Percentiles rank a stretch among this genome's conserved stretches.
phyloP scores from a whole-genome alignment of 139 green algal genomes.

The Zygnema cylindricum region DNA sequence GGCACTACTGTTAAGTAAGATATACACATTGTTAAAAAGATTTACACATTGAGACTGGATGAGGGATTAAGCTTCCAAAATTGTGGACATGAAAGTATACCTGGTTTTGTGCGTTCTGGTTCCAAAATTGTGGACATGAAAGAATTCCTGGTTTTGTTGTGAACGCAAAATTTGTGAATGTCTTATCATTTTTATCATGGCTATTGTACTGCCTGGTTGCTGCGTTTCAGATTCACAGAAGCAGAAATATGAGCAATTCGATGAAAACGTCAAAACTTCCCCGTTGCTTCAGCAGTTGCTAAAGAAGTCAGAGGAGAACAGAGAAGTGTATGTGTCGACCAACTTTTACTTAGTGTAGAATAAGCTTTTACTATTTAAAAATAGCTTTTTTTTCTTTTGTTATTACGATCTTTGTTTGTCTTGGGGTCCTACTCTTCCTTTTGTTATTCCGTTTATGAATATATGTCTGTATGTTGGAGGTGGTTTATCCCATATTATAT shows the following conservation, averaged over 20 bases:
- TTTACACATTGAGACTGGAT: no score
- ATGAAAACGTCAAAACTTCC: constrained; percentile 49
- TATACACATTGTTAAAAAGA: constrained; percentile 6
- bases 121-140: not conserved
- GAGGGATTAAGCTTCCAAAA: no score
- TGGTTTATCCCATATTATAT: no score
- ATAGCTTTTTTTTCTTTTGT: no score
- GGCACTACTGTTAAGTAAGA: not conserved
- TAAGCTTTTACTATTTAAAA: not conserved
- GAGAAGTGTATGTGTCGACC: constrained; percentile 25
- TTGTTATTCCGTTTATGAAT: no score
- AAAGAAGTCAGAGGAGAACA: constrained; percentile 51
- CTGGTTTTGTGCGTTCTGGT: no score
- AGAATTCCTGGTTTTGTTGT: not conserved
- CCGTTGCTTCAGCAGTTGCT: constrained; percentile 34
- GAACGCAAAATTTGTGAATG: not conserved
- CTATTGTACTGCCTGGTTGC: no score
- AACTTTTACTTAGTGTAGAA: not conserved
- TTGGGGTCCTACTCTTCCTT: no score
- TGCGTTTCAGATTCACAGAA: constrained; percentile 30
- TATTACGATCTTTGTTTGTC: no score
- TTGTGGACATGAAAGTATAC: no score
- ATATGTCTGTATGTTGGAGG: no score
- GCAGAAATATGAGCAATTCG: constrained; percentile 38
- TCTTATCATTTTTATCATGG: not conserved